Conservation (phyloP, 768 basidiomycete species). For the Glaciozyma antarctica region DNA sequence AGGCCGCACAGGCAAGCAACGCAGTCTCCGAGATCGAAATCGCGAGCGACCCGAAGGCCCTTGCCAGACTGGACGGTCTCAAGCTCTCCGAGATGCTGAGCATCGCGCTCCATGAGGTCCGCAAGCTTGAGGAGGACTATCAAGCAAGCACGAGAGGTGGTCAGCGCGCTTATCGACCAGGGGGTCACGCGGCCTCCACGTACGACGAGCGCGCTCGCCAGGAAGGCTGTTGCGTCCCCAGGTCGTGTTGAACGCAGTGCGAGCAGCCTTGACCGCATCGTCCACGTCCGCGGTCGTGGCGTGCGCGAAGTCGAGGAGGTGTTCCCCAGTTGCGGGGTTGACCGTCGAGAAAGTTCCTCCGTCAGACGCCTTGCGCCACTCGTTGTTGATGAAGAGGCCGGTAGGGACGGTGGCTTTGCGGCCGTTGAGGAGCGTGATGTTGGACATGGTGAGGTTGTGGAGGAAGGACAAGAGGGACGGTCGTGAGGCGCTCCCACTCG, state of each 20-base stretch:
- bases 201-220: conserved; percentile 35
- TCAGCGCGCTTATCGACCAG: no score
- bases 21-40: conserved; percentile 38
- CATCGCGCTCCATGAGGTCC: conserved; percentile 37
- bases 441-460: not conserved
- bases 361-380: conserved; percentile 47
- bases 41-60: conserved; percentile 37
- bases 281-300: conserved; percentile 42
- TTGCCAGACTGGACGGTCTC: conserved; percentile 40
- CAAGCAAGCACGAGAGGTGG: no score
- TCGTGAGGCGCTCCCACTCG: no score
- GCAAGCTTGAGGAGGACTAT: conserved; percentile 30
- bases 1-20: conserved; percentile 16
- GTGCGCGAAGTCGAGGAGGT: conserved; percentile 59
- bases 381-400: conserved; percentile 83
- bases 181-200: no score
- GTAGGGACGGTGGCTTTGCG: conserved; percentile 48
- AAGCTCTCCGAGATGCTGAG: conserved; percentile 35
- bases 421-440: conserved; percentile 8
- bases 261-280: conserved; percentile 37
- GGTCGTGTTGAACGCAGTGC: conserved; percentile 41
- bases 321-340: conserved; percentile 72
- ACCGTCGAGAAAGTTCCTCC: conserved; percentile 41
- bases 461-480: not conserved
- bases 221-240: conserved; percentile 40